These are phyloP conservation scores for Hymenoscyphus occultus DNA, from an alignment of 2,329 filamentous ascomycete genomes.

Conservation along the genomic window DNA sequence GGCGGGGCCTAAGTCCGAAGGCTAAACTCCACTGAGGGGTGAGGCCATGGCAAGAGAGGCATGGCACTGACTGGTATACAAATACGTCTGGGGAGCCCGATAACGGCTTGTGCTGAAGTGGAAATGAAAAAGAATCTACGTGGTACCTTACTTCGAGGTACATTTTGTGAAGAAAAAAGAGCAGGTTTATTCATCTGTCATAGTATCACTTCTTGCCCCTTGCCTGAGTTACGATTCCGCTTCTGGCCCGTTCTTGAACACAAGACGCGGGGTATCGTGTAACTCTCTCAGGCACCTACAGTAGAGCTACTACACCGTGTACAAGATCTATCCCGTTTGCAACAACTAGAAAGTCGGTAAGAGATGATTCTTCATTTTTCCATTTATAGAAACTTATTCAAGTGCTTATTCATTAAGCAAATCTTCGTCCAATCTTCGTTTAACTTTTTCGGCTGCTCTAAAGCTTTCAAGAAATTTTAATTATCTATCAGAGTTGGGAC, in stretches of 20 bases:
- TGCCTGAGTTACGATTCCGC: neutral
- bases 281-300: neutral
- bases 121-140: neutral
- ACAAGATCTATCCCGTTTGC: too few relatives aligned
- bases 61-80: too few relatives aligned
- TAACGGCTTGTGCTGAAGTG: neutral
- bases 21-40: neutral
- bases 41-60: too few relatives aligned
- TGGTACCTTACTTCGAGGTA: too few relatives aligned
- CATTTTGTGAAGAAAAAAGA: neutral
- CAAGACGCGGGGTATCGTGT: conserved; percentile 7
- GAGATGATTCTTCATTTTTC: too few relatives aligned
- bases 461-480: too few relatives aligned
- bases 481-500: too few relatives aligned
- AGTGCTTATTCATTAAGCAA: neutral
- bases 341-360: too few relatives aligned
- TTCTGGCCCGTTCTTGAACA: neutral
- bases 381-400: too few relatives aligned
- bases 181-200: neutral
- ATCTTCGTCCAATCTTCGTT: neutral
- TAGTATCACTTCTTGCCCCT: neutral
- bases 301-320: too few relatives aligned
- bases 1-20: conserved; percentile 4
- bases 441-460: too few relatives aligned
- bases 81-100: neutral